These are phyloP conservation scores for Calocybe gambosa DNA, from an alignment of 1,284 basidiomycete genomes.

Conservation along the genomic window DNA sequence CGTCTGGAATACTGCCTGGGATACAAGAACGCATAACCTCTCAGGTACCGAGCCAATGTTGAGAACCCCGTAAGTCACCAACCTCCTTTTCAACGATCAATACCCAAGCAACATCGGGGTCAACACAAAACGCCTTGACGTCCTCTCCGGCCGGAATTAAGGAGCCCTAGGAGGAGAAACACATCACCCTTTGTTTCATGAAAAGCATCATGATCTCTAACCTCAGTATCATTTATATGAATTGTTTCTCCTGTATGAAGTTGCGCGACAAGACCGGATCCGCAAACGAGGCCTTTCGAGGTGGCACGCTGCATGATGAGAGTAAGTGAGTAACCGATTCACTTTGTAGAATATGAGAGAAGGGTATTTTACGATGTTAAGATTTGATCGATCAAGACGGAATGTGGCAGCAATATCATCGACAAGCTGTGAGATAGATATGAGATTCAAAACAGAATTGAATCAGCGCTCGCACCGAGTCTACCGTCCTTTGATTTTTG, in stretches of 20 bases:
- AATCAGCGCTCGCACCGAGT: constrained; percentile 66
- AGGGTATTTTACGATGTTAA: constrained; percentile 62
- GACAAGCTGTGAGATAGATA: constrained; percentile 52
- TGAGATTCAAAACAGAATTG: neutral
- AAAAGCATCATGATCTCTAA: constrained; percentile 20
- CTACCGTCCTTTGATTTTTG: constrained; percentile 65
- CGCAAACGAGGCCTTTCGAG: constrained; percentile 80
- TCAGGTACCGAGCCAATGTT: constrained; percentile 3
- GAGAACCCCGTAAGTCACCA: constrained; percentile 13
- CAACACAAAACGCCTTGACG: constrained; percentile 53
- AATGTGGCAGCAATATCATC: constrained; percentile 86
- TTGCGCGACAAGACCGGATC: constrained; percentile 54
- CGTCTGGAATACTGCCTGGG: constrained; percentile 83
- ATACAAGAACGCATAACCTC: neutral
- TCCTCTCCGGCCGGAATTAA: constrained; percentile 75
- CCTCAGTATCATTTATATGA: constrained; percentile 50
- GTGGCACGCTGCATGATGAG: constrained; percentile 55
- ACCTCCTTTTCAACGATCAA: constrained; percentile 92
- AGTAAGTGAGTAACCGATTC: constrained; percentile 7
- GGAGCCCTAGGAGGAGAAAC: constrained; percentile 41
- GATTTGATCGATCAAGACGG: constrained; percentile 61
- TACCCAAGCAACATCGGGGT: constrained; percentile 61
- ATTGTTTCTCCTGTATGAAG: constrained; percentile 52
- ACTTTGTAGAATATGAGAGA: neutral
- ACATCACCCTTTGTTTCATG: neutral